Base-by-base conservation (phyloP, 2,329 filamentous ascomycete species). In the Cercospora sesami region DNA sequence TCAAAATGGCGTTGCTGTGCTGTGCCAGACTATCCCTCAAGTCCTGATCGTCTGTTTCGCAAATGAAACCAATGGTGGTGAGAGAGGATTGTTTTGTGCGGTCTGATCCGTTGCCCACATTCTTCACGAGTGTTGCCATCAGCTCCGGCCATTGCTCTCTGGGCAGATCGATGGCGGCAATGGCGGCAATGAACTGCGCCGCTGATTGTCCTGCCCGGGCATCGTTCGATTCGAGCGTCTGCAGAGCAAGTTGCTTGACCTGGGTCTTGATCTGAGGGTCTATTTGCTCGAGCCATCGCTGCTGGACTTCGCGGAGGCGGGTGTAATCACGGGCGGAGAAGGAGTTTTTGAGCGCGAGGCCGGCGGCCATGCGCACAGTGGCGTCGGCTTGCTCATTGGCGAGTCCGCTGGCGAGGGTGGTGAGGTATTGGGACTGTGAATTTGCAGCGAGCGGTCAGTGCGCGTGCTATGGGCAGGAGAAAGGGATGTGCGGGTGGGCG, bases 1-100 rank as follows among this genome's bases (percentile, higher is more conserved):
- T 99, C 77, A 99, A 84, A 81, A 99, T 99, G 73, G 94, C 94
- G 80, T 99, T 99, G 73, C 94, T 98, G 84, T 98, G 94, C 73
- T 90, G 85, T 72, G 91, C 86, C 76, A 97, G 83, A 79, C 91
- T 90, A 70, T 91, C 87, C 73, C 95, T 88, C 62, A 99, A 87
- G 69, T 97, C 94, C 60, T 87, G 78, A 78, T 99, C 95, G 78
- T 96, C 93, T 75, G 91, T 94, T 81, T 99, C 95, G 86, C 95
- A 99, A 76, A 99, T 94, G 83, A 95, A 99, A 75, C 95, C 95
- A 80, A 99, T 97, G n/a, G 94, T 91, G 67, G 93, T 94, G 77
- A 99, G 84, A 55, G 94, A 98, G 51, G 94, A 87, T 83, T 97
- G 94, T 86, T 98, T 99, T 80, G 96, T 89, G 82, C 93, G 89